Percentiles rank a stretch among this genome's conserved stretches.
Conservation (phyloP, 768 basidiomycete genomes). For the Pleurotus sapidus region DNA sequence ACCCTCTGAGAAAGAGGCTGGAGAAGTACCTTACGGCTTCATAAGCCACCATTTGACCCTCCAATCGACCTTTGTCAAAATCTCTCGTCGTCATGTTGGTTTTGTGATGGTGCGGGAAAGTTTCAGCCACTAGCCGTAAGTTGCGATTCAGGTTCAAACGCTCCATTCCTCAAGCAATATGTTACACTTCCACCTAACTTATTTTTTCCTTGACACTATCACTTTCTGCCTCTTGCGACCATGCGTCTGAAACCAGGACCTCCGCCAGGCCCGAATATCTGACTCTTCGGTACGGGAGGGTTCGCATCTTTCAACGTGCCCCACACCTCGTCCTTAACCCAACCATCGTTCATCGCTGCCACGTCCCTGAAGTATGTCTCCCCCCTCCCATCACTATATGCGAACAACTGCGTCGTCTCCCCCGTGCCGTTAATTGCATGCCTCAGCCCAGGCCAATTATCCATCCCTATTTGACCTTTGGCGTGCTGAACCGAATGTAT, state of each 20-base stretch:
- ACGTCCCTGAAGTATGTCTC: constrained; percentile 29
- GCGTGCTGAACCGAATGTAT: constrained; percentile 28
- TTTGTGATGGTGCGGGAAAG: not conserved
- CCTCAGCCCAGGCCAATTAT: constrained; percentile 28
- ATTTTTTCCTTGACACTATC: too few species aligned
- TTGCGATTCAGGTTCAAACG: not conserved
- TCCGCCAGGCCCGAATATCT: constrained; percentile 26
- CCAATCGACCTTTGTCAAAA: too few species aligned
- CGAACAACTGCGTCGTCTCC: constrained; percentile 26
- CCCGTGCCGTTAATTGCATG: constrained; percentile 31
- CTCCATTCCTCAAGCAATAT: too few species aligned
- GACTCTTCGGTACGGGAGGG: constrained; percentile 23
- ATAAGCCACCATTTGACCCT: not conserved
- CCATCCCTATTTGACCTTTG: constrained; percentile 27
- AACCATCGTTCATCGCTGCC: constrained; percentile 29
- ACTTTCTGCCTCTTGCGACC: not conserved
- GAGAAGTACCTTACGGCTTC: constrained; percentile 48
- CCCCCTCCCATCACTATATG: constrained; percentile 24
- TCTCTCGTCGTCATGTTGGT: not conserved
- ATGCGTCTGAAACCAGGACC: constrained; percentile 27
- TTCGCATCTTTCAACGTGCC: constrained; percentile 23
- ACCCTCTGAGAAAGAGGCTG: constrained; percentile 66
- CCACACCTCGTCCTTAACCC: constrained; percentile 28
- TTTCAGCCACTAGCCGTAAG: not conserved
- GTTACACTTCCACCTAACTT: too few species aligned